Conservation (phyloP, 78 protist species). For the Dictyostelium capitatum region DNA sequence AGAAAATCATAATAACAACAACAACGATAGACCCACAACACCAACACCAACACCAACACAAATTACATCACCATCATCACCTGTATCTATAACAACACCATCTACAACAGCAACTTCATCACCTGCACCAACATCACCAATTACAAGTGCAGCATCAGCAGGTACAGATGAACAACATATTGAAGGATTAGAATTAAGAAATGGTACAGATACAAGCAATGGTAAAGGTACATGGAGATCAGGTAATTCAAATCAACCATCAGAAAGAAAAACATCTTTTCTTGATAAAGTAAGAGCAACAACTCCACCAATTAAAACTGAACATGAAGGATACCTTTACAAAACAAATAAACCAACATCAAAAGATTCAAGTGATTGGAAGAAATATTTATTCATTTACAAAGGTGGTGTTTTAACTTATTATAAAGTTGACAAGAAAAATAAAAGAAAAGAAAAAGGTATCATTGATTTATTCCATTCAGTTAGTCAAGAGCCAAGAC, state of each 20-base stretch:
- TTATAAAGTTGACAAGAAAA: constrained; percentile 34
- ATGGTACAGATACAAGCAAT: constrained; percentile 19
- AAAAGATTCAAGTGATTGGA: constrained; percentile 56
- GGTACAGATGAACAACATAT: neutral
- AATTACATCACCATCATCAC: neutral
- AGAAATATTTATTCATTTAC: constrained; percentile 53
- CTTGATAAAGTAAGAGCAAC: constrained; percentile 20
- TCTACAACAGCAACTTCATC: neutral
- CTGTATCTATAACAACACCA: neutral
- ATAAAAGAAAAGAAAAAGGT: constrained; percentile 55
- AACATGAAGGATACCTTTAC: constrained; percentile 43
- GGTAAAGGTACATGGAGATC: constrained; percentile 57
- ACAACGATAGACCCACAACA: neutral
- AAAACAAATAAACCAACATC: constrained; percentile 50
- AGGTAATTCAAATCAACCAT: neutral
- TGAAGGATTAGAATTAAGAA: neutral
- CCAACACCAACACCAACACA: neutral
- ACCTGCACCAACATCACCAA: neutral
- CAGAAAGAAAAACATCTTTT: constrained; percentile 25
- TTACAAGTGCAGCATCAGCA: neutral
- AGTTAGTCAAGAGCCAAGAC: constrained; percentile 22
- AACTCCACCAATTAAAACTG: constrained; percentile 16
- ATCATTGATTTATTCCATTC: constrained; percentile 54
- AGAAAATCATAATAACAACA: neutral
- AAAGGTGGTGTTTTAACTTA: constrained; percentile 47